Evolutionary conservation across 306 rosid species (phyloP), one percentile per base, ranked within the genome.

Genomic region (Corylus heterophylla): DNA sequence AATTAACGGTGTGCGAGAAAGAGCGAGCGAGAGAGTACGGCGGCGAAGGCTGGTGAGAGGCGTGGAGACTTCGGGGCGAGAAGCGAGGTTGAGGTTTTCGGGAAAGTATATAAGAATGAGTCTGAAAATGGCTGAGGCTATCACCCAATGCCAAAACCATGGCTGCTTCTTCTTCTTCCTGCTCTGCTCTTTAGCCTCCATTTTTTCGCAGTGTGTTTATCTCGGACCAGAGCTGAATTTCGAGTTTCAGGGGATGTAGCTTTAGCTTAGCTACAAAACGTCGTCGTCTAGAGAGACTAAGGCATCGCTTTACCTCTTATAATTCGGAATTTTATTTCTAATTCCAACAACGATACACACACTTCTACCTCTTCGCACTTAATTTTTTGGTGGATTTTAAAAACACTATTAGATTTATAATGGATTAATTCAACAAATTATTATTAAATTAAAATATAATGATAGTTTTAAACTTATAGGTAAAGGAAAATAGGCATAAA

Each of bases 31-130:
- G 74, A 78, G 84, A 76, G 22, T 89, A 95, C 98, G 77, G 79
- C 96, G 98, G 25, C 89, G 96, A 58, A 95, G 83, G 83, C 98
- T 95, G 78, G 99, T 93, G 84, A 93, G 88, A 70, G 99, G 96
- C 1, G 99, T 95, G 77, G 97, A 89, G 80, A 95, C 90, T 89
- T 95, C 98, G 5, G 97, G 98, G 74, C 99, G 98, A 76, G 97
- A 93, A 70, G 93, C 87, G 77, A 95, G 90, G 81, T 89, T 91
- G 75, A 95, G 92, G 69, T 93, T 90, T 74, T 74, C 72, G 47
- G 98, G 90, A 18, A 89, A 90, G 87, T 89, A 93, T 25, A 95
- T 50, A 17, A 95, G 85, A 66, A 90, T 68, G 10, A 95, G 88
- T 86, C 99, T 84, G 76, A 92, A 83, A 18, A 89, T n/a, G 27